A percentile compares a stretch with the other conserved stretches of the same genome.
Evolutionary conservation across 2,329 filamentous ascomycete genomes (phyloP).

Genomic region (Fusarium sp.): DNA sequence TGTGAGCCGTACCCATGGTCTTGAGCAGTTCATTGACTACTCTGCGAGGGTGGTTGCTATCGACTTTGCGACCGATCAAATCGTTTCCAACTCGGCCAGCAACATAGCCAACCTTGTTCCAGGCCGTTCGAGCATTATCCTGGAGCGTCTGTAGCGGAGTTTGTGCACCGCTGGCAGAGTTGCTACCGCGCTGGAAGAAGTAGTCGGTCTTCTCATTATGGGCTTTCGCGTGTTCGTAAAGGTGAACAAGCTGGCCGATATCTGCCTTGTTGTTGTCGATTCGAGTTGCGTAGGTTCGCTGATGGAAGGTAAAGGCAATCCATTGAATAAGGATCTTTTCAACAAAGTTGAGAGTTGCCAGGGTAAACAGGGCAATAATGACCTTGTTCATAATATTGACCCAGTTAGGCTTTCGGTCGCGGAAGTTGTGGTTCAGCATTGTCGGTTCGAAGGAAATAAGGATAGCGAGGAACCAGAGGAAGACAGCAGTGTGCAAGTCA

Average conservation of each 20-base stretch:
- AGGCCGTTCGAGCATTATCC: slow-evolving; percentile 78
- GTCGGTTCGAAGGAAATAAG: slow-evolving; percentile 88
- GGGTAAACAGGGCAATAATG: slow-evolving; percentile 85
- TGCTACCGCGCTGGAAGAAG: slow-evolving; percentile 58
- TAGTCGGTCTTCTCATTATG: slow-evolving; percentile 67
- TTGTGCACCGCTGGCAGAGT: slow-evolving; percentile 67
- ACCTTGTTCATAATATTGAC: slow-evolving; percentile 85
- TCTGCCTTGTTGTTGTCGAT: slow-evolving; percentile 95
- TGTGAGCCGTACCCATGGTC: slow-evolving; percentile 79
- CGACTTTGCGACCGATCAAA: slow-evolving; percentile 81
- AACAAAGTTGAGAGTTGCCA: slow-evolving; percentile 81
- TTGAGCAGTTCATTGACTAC: slow-evolving; percentile 83
- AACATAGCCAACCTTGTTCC: slow-evolving; percentile 85
- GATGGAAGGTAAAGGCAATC: slow-evolving; percentile 93
- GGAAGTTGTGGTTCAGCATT: slow-evolving; percentile 67
- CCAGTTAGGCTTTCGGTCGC: slow-evolving; percentile 68
- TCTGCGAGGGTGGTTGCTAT: slow-evolving; percentile 82
- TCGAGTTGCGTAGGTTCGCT: slow-evolving; percentile 87
- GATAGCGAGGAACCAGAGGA: slow-evolving; percentile 91
- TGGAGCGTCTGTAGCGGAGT: slow-evolving; percentile 82
- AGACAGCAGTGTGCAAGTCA: slow-evolving; percentile 85
- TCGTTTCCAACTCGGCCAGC: slow-evolving; percentile 90
- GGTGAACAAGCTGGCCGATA: slow-evolving; percentile 69
- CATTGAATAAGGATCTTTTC: slow-evolving; percentile 96
- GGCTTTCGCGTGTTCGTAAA: slow-evolving; percentile 80